Evolutionary conservation across 2,329 filamentous ascomycete genomes (phyloP), one percentile per base, ranked within the genome.

Genomic region (Pseudocercospora musae): DNA sequence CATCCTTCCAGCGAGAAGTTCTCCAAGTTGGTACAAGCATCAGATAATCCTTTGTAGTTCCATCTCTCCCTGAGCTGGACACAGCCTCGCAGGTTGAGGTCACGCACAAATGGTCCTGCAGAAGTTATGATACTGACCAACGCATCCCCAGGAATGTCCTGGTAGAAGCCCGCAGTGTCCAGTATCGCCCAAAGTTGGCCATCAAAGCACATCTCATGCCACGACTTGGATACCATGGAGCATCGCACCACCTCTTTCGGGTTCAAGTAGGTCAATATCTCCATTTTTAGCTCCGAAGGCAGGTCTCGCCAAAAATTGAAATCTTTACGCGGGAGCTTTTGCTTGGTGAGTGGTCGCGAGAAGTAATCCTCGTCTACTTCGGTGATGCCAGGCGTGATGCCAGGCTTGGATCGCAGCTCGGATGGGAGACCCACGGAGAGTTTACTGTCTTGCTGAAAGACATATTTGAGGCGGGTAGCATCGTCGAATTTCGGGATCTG

Each of bases 1-100:
- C 92, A 96, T 4, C 92, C 95, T 78, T 98, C 92, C 15, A 98
- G 83, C 0, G 90, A 96, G 58, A 93, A 90, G 71, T 91, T 91
- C 72, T 92, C 87, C 23, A 99, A 83, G 71, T 98, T 98, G 69
- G 82, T 87, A 79, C 94, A 98, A 5, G 90, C 85, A 68, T 90
- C 89, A n/a, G 90, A 88, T 46, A 97, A 85, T 33, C 88, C 87
- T 66, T 92, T 87, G 15, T 87, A 85, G 49, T 86, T 83, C 82
- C 92, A 93, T 71, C 89, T 89, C 71, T 96, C 89, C 67, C 91
- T 85, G 57, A 98, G 83, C 74, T 98, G 95, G 33, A 96, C 85
- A 74, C 94, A 99, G 25, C 95, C 95, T 69, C 94, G 82, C 2
- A 99, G 83, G 71, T 98, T 98, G 59, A 99, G 82, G 70, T 96